Evolutionary conservation across 345 rosid genomes (phyloP).

Genomic region (Zanthoxylum bungeanum): DNA sequence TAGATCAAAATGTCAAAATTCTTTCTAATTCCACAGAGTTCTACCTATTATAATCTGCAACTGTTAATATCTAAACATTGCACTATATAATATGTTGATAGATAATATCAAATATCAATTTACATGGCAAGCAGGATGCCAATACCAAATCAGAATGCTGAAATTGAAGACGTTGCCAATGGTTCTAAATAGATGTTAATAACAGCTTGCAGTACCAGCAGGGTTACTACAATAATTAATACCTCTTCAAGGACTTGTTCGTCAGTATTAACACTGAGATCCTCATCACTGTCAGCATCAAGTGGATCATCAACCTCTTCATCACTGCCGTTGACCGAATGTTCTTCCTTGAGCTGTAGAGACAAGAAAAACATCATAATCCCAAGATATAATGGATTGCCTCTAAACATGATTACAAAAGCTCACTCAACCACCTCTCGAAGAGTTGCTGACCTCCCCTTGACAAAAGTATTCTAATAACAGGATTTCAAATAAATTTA

Average conservation of each 20-base stretch:
- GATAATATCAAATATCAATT: neutral
- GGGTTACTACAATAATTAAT: neutral
- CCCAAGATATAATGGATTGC: neutral
- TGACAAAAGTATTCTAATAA: neutral
- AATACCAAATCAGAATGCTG: neutral
- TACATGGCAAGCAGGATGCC: neutral
- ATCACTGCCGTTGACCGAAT: conserved; percentile 91
- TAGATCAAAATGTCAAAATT: neutral
- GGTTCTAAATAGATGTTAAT: neutral
- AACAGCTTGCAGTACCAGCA: neutral
- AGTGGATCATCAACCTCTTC: conserved; percentile 91
- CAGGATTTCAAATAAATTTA: neutral
- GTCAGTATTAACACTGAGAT: conserved; percentile 57
- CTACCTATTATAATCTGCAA: neutral
- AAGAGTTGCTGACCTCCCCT: neutral
- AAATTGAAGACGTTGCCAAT: neutral
- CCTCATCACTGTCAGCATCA: conserved; percentile 85
- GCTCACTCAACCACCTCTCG: neutral
- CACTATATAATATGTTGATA: neutral
- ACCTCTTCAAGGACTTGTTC: conserved; percentile 77
- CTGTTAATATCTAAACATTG: neutral
- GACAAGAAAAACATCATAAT: conserved; percentile 3
- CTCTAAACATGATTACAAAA: neutral
- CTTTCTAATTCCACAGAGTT: neutral
- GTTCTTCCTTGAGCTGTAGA: conserved; percentile 80